phyloP scores from a whole-genome alignment of 2,329 filamentous ascomycete genomes.

The Teratosphaeria viscida region DNA sequence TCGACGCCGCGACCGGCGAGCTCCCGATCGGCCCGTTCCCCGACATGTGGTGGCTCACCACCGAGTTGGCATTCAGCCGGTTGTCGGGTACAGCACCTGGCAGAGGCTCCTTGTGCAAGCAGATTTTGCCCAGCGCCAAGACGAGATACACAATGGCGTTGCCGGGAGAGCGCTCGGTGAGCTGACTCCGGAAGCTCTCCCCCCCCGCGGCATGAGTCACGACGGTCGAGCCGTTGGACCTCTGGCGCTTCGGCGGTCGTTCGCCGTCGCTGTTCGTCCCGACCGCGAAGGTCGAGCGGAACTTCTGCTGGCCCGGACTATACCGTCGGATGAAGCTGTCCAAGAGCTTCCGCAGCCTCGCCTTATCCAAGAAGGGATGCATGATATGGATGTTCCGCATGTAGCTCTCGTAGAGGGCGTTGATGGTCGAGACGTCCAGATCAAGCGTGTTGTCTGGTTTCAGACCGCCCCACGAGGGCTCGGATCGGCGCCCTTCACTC shows the following conservation, averaged over 20 bases:
- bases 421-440: constrained; percentile 42
- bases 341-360: constrained; percentile 42
- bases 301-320: constrained; percentile 22
- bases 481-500: constrained; percentile 21
- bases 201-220: constrained; percentile 6
- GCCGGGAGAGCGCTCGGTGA: constrained; percentile 53
- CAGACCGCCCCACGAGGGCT: constrained; percentile 37
- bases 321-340: constrained; percentile 41
- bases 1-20: constrained; percentile 20
- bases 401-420: constrained; percentile 44
- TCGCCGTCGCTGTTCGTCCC: constrained; percentile 13
- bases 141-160: constrained; percentile 76
- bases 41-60: constrained; percentile 25
- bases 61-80: constrained; percentile 24
- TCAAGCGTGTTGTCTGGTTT: constrained; percentile 44
- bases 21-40: constrained; percentile 13
- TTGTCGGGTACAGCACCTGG: constrained; percentile 47
- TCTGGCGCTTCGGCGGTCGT: constrained; percentile 21
- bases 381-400: constrained; percentile 51
- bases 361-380: constrained; percentile 53
- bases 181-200: constrained; percentile 1
- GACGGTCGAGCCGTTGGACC: constrained; percentile 17
- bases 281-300: constrained; percentile 19
- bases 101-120: constrained; percentile 42
- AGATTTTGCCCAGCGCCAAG: constrained; percentile 79